A percentile compares a stretch with the other conserved stretches of the same genome.
These are phyloP conservation scores for Oryza meyeriana DNA, from an alignment of 176 grass and related monocot species.

Conservation along the genomic window DNA sequence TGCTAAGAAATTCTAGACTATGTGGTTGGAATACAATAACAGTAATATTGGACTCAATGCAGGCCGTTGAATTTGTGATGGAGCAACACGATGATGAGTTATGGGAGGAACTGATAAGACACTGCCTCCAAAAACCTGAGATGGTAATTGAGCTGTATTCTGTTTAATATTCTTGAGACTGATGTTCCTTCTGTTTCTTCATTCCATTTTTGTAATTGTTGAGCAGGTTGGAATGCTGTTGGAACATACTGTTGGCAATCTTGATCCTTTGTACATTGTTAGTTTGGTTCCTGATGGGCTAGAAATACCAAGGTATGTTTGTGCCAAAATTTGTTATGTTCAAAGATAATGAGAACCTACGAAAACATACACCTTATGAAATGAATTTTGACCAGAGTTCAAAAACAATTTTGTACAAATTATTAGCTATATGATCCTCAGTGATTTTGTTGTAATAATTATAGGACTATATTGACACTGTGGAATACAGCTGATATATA, in stretches of 20 bases:
- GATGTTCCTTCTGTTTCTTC: conserved; percentile 5
- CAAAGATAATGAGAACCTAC: neutral
- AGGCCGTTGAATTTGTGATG: conserved; percentile 97
- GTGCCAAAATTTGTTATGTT: neutral
- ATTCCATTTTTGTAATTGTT: conserved; percentile 22
- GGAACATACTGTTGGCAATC: conserved; percentile 98
- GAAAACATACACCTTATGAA: neutral
- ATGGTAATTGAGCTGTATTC: conserved; percentile 55
- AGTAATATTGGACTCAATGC: conserved; percentile 31
- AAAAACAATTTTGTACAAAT: neutral
- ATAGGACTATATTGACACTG: neutral
- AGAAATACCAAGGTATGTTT: conserved; percentile 84
- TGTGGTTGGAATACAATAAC: conserved; percentile 3
- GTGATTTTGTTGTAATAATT: neutral
- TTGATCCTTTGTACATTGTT: conserved; percentile 96
- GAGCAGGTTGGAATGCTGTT: conserved; percentile 92
- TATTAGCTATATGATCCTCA: neutral
- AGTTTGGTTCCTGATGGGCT: conserved; percentile 93
- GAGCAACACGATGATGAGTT: conserved; percentile 94
- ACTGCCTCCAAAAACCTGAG: conserved; percentile 87
- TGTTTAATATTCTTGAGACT: conserved; percentile 31
- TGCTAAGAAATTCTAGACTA: neutral
- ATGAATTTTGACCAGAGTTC: conserved; percentile 15
- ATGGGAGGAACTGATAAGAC: conserved; percentile 90
- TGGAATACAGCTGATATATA: neutral